Percentiles rank a stretch among this genome's conserved stretches.
These are phyloP conservation scores for Suillus placidus DNA, from an alignment of 768 basidiomycete species.

Conservation along the genomic window DNA sequence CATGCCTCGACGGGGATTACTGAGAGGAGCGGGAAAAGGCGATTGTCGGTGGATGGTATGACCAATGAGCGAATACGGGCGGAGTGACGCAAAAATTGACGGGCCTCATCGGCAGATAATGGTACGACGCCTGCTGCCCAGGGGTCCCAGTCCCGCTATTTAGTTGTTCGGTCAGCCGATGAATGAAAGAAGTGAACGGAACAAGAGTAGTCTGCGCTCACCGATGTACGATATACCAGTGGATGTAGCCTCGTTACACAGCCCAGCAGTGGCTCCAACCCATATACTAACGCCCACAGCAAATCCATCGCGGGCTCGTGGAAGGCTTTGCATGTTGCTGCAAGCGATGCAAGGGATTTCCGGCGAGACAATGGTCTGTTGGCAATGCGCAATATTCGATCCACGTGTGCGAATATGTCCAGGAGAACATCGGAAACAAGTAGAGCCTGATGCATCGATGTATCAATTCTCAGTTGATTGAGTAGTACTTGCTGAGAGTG, in stretches of 20 bases:
- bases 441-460: not conserved
- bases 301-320: not conserved
- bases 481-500: not conserved
- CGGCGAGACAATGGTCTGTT: not conserved
- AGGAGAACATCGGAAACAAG: not conserved
- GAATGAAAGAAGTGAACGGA: not conserved
- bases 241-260: constrained; percentile 1
- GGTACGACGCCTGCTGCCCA: not conserved
- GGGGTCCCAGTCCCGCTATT: not conserved
- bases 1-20: not conserved
- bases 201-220: not conserved
- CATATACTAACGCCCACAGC: not conserved
- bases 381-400: too few relatives aligned
- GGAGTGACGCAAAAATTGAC: not conserved
- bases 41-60: not conserved
- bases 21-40: not conserved
- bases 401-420: not conserved
- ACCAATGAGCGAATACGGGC: not conserved
- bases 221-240: not conserved
- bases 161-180: not conserved
- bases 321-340: not conserved
- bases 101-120: not conserved
- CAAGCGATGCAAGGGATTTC: not conserved
- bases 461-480: not conserved
- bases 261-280: not conserved